phyloP scores from a whole-genome alignment of 2,329 filamentous ascomycete genomes.

The Amauroascus verrucosus region DNA sequence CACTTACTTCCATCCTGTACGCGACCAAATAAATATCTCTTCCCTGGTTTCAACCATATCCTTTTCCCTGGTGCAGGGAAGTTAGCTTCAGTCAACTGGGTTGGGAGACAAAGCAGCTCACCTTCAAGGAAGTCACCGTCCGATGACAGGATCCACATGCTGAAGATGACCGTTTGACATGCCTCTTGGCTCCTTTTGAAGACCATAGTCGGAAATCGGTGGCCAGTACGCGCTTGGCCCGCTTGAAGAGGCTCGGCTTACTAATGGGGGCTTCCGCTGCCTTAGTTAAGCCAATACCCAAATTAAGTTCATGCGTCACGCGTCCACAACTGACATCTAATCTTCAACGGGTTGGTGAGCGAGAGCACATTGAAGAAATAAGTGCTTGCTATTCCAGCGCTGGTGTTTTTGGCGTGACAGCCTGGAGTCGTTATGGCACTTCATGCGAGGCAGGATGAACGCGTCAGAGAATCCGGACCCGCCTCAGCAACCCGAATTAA shows the following conservation, averaged over 20 bases:
- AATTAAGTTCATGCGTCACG: too few species aligned
- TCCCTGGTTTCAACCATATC: slow-evolving; percentile 77
- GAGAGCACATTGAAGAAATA: not conserved
- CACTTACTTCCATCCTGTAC: slow-evolving; percentile 41
- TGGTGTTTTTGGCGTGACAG: not conserved
- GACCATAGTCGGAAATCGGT: not conserved
- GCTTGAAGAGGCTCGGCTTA: too few species aligned
- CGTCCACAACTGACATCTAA: too few species aligned
- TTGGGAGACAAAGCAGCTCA: slow-evolving; percentile 23
- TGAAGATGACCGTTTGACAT: not conserved
- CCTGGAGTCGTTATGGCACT: not conserved
- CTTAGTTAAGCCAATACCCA: not conserved
- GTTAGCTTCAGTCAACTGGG: not conserved
- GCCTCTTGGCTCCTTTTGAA: not conserved
- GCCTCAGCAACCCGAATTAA: not conserved
- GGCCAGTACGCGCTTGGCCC: too few species aligned
- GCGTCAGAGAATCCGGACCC: not conserved
- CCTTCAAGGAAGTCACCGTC: slow-evolving; percentile 40
- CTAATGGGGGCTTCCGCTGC: too few species aligned
- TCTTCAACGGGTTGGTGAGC: too few species aligned
- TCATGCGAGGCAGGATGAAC: slow-evolving; percentile 5
- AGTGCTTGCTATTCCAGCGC: not conserved
- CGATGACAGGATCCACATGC: slow-evolving; percentile 57
- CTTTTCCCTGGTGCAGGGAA: slow-evolving; percentile 48
- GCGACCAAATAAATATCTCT: slow-evolving; percentile 75